Evolutionary conservation across 306 rosid genomes (phyloP).

Genomic region (Boehmeria nivea): DNA sequence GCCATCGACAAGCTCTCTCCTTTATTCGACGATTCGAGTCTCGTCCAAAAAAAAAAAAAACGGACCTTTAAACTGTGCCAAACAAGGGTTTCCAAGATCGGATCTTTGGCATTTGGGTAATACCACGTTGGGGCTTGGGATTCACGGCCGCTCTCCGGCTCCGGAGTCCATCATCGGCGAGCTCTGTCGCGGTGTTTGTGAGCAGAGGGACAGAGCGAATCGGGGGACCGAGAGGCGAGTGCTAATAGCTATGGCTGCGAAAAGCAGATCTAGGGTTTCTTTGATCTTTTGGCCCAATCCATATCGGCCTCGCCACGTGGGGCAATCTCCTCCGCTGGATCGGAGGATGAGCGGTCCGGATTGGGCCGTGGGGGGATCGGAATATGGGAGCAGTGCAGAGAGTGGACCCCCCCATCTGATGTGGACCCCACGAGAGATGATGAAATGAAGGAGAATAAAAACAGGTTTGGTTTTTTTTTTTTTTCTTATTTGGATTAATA

Average conservation of each 20-base stretch:
- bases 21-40: too few relatives aligned
- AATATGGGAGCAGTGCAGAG: background rate
- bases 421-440: conserved; percentile 4
- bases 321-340: background rate
- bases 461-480: background rate
- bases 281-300: background rate
- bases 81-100: too few relatives aligned
- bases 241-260: background rate
- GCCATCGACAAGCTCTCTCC: too few relatives aligned
- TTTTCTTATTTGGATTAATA: background rate
- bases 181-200: background rate
- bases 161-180: background rate
- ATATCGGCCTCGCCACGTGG: background rate
- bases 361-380: background rate
- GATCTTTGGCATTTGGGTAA: too few relatives aligned
- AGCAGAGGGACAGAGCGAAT: background rate
- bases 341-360: background rate
- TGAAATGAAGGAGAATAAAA: background rate
- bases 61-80: too few relatives aligned
- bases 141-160: too few relatives aligned
- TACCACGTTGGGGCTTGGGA: too few relatives aligned
- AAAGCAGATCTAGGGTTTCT: conserved; percentile 1
- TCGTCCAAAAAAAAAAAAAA: too few relatives aligned
- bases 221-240: background rate
- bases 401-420: background rate